Percentiles rank a stretch among this genome's conserved stretches.
Evolutionary conservation across 1,284 basidiomycete genomes (phyloP).

Genomic region (Coniferiporia weirii): DNA sequence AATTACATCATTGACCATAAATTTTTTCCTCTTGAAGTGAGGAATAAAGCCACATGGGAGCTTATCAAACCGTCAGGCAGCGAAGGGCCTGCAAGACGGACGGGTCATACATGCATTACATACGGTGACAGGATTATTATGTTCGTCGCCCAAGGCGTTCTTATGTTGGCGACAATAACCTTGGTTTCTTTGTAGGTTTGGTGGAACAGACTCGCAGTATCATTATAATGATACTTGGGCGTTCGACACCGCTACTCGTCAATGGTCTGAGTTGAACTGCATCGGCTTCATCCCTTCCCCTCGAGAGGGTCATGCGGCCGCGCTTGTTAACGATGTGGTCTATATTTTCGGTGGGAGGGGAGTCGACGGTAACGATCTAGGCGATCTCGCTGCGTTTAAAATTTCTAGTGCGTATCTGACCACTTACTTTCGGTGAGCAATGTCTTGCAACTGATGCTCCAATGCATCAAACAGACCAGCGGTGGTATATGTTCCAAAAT

Average conservation of each 20-base stretch:
- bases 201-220: constrained; percentile 96
- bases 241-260: constrained; percentile 79
- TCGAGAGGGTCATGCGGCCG: constrained; percentile 94
- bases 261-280: constrained; percentile 92
- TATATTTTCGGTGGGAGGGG: constrained; percentile 98
- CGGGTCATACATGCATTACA: constrained; percentile 90
- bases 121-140: constrained; percentile 83
- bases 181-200: constrained; percentile 58
- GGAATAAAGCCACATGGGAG: constrained; percentile 75
- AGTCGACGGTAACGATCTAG: constrained; percentile 94
- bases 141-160: constrained; percentile 38
- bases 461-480: constrained; percentile 42
- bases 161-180: constrained; percentile 6
- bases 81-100: constrained; percentile 79
- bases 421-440: not conserved
- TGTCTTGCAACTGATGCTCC: not conserved
- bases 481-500: constrained; percentile 99
- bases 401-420: constrained; percentile 70
- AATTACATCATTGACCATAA: constrained; percentile 11
- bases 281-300: constrained; percentile 98
- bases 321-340: constrained; percentile 95
- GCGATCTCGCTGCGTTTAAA: constrained; percentile 95
- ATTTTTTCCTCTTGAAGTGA: constrained; percentile 41
- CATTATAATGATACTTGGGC: constrained; percentile 99
- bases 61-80: constrained; percentile 57